Evolutionary conservation across 1,284 basidiomycete genomes (phyloP), one percentile per base, ranked within the genome.

Genomic region (Mycocalia duriaeana): DNA sequence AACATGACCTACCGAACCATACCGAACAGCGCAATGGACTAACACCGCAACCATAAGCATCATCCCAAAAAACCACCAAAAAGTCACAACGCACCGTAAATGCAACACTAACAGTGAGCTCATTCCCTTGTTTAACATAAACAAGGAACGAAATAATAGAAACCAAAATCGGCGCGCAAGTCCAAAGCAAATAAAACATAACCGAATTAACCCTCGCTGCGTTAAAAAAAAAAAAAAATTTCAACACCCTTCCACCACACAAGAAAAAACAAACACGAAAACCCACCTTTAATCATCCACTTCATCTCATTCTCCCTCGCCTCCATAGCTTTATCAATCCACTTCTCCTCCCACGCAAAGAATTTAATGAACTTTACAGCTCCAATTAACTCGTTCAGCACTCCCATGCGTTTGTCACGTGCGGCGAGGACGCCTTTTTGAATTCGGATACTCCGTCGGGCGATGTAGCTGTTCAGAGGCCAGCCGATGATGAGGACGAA

Each of bases 291-390:
- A 46, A 82, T 63, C 70, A 89, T 76, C 86, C 85, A 89, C 40
- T 70, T 60, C 57, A 90, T 71, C 64, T 89, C 87, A 16, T 67
- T 63, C 40, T 71, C 74, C 46, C 85, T 72, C 5, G 79, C 76
- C 23, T 78, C 76, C 56, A 86, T 63, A 0, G 71, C 72, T 1
- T 79, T 71, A 18, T 75, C 61, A 42, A 89, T 83, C 88, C 87
- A 91, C 11, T 76, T 70, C 26, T 81, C 77, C 57, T 90, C 87
- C 88, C 88, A 90, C 3, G 86, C 87, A 52, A 90, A 90, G 67
- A 91, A 89, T 57, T 93, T 93, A 71, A 93, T 86, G 59, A 92
- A 90, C 58, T 89, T 89, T 53, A 84, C 81, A 3, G 85, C 82
- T 25, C 80, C 71, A 46, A 94, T 86, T 14, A 97, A 72, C 64